phyloP scores from a whole-genome alignment of 139 green algal species.

The Chlorella sp. region DNA sequence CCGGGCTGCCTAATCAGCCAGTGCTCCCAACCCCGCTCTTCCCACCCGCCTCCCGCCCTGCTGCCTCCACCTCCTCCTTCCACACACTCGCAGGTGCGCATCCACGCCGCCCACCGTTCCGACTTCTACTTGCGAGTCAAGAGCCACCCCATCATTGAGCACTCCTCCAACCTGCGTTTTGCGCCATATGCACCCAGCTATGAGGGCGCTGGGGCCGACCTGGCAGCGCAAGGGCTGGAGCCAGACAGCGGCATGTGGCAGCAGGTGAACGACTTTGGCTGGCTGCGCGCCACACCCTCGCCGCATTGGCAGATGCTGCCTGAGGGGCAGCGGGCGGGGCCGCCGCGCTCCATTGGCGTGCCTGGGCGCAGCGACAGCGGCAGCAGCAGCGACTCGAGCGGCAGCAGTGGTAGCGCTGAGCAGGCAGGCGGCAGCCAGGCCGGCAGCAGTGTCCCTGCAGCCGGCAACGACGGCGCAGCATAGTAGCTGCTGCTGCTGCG shows the following conservation, averaged over 20 bases:
- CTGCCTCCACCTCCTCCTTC: neutral
- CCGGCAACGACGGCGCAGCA: no score
- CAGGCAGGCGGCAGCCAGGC: no score
- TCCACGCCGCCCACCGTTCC: slow-evolving; percentile 65
- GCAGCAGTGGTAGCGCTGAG: neutral
- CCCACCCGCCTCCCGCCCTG: no score
- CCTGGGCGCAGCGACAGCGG: no score
- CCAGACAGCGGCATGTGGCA: slow-evolving; percentile 59
- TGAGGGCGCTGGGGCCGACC: slow-evolving; percentile 19
- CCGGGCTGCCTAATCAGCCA: no score
- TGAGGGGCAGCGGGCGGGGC: neutral
- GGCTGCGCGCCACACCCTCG: slow-evolving; percentile 77
- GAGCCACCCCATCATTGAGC: slow-evolving; percentile 85
- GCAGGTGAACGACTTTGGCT: slow-evolving; percentile 88
- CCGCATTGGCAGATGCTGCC: slow-evolving; percentile 76
- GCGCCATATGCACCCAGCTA: slow-evolving; percentile 58
- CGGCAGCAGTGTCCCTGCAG: no score
- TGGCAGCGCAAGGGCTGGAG: slow-evolving; percentile 43
- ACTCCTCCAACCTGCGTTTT: slow-evolving; percentile 72
- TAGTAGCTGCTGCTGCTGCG: no score
- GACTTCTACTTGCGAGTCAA: slow-evolving; percentile 74
- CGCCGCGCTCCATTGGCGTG: neutral
- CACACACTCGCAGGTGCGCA: slow-evolving; percentile 60
- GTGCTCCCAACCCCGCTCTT: no score
- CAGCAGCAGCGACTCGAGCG: no score